These are phyloP conservation scores for Solanum commersonii DNA, from an alignment of 257 asterid genomes.

Conservation along the genomic window DNA sequence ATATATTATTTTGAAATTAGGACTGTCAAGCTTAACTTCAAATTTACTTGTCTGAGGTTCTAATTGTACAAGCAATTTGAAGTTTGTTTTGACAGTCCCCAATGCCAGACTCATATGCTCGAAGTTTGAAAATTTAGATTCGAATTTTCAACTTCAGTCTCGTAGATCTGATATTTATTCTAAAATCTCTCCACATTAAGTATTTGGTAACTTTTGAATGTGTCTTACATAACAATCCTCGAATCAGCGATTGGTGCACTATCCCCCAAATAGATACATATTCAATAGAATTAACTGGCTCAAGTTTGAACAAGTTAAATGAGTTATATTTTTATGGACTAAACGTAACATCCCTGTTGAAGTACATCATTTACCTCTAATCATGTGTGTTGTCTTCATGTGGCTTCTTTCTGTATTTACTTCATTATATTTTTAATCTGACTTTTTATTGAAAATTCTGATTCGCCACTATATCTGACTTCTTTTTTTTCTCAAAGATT, in stretches of 20 bases:
- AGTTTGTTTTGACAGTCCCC: not conserved
- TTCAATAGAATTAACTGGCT: rapidly evolving
- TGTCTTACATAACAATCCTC: not conserved
- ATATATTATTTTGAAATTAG: not conserved
- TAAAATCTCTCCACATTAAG: not conserved
- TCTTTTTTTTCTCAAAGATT: constrained; percentile 22
- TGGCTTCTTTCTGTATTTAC: rapidly evolving
- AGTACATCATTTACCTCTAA: not conserved
- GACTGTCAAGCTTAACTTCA: not conserved
- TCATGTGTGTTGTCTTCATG: not conserved
- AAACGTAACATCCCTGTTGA: not conserved
- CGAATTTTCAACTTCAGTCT: not conserved
- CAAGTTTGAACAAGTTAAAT: not conserved
- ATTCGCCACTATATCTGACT: not conserved
- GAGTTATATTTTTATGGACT: not conserved
- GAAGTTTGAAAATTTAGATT: not conserved
- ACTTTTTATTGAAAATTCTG: not conserved
- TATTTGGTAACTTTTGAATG: not conserved
- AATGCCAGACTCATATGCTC: not conserved
- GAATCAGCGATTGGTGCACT: no score
- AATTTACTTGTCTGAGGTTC: not conserved
- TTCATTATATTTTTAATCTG: not conserved
- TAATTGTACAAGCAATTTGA: not conserved
- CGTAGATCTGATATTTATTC: not conserved
- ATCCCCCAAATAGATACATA: not conserved